Percentiles rank a stretch among this genome's conserved stretches.
Evolutionary conservation across 129 eudicot genomes (phyloP).

Genomic region (Dittrichia graveolens): DNA sequence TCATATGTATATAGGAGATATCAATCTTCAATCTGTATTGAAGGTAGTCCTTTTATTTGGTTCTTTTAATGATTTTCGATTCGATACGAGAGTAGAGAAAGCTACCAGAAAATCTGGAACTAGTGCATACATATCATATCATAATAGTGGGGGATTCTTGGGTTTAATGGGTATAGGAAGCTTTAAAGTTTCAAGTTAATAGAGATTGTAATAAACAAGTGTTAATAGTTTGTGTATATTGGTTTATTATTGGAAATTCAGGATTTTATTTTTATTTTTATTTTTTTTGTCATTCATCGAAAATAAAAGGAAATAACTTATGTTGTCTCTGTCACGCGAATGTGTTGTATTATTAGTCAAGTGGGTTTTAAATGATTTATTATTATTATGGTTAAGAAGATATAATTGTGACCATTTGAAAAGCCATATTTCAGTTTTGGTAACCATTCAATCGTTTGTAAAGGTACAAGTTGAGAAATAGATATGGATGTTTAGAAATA

Average conservation of each 20-base stretch:
- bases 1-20: conserved; percentile 24
- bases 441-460: too few relatives aligned
- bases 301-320: too few relatives aligned
- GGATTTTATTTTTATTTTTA: too few relatives aligned
- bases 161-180: background rate
- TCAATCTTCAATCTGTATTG: conserved; percentile 22
- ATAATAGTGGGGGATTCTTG: background rate
- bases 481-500: too few relatives aligned
- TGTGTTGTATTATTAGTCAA: too few relatives aligned
- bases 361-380: too few relatives aligned
- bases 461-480: too few relatives aligned
- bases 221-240: conserved; percentile 8
- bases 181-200: background rate
- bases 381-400: too few relatives aligned
- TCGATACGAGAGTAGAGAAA: background rate
- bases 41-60: conserved; percentile 24
- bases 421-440: too few relatives aligned
- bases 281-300: too few relatives aligned
- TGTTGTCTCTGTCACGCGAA: too few relatives aligned
- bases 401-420: too few relatives aligned
- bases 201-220: conserved; percentile 17
- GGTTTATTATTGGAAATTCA: background rate
- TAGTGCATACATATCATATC: background rate
- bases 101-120: background rate
- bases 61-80: conserved; percentile 14